Base-by-base conservation (phyloP, 2,329 filamentous ascomycete species). In the Lecanicillium sp. region DNA sequence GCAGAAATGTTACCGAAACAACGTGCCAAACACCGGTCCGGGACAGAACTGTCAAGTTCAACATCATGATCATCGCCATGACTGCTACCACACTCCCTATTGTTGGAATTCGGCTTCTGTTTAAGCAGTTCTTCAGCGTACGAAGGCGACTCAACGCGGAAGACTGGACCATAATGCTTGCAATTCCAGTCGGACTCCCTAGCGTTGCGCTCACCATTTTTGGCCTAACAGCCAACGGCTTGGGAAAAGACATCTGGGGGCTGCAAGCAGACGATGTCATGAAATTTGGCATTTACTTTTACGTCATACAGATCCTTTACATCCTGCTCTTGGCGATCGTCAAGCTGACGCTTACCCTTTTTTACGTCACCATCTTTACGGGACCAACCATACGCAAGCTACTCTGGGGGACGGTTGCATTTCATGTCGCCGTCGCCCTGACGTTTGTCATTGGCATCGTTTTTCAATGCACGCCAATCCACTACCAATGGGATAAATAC, bases 361-460 rank as follows among this genome's bases (percentile, higher is more conserved):
- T 74, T 52, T 74, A 71, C 50, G 57, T 69, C 25, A 64, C 66
- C 22, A 65, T 74, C 39, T 74, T 74, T 44, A 63, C 64, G 2
- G 50, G 50, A 0, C 38, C 28, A 1, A 40, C 33, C 1, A 57
- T 71, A 4, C 57, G 61, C n/a, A 50, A 51, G 12, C 11, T 65
- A 3, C 52, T 69, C 5, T 62, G 58, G 53, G 56, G 33, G n/a
- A 62, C 62, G 1, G 46, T 65, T 19, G 46, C 42, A 17, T 49
- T 66, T 36, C 58, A 59, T 41, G 30, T 54, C 4, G 13, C 54
- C 1, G 61, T 54, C 42, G 60, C 62, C 3, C 13, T 59, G 14
- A 46, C 50, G 2, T 71, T 66, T 40, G 44, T 60, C 18, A 28
- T 68, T 3, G 51, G 59, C 5, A 60, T 55, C 9, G 48, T 71